A percentile compares a stretch with the other conserved stretches of the same genome.
Conservation (phyloP, 306 rosid species). For the Parietaria judaica region DNA sequence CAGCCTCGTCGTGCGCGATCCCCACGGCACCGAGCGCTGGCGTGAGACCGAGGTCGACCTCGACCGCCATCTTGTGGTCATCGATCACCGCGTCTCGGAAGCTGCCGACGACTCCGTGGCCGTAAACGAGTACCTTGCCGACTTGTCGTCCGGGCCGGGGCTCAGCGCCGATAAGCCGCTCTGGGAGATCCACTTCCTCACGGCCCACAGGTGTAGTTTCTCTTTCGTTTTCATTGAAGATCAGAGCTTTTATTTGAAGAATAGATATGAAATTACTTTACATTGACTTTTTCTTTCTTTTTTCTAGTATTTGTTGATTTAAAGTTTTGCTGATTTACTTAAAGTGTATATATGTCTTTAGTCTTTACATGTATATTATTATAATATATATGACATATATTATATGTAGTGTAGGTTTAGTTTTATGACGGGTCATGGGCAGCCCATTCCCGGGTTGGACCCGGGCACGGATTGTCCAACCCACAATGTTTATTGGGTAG, state of each 20-base stretch:
- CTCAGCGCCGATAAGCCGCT: constrained; percentile 57
- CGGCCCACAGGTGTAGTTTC: constrained; percentile 31
- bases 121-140: constrained; percentile 48
- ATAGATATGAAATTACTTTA: no score
- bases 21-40: constrained; percentile 64
- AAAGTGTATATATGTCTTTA: no score
- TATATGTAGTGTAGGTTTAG: no score
- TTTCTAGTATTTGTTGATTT: no score
- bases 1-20: constrained; percentile 56
- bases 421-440: no score
- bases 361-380: no score
- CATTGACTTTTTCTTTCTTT: no score
- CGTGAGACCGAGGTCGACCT: constrained; percentile 43
- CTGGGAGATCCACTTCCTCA: constrained; percentile 73
- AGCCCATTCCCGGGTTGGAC: no score
- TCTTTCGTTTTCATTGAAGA: background rate
- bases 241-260: background rate
- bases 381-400: no score
- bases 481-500: no score
- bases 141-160: constrained; percentile 25
- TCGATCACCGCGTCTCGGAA: constrained; percentile 19
- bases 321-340: no score
- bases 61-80: constrained; percentile 34
- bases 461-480: no score
- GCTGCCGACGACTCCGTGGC: constrained; percentile 17